Base-by-base conservation (phyloP, 768 basidiomycete species). In the Boletus rubropictus region DNA sequence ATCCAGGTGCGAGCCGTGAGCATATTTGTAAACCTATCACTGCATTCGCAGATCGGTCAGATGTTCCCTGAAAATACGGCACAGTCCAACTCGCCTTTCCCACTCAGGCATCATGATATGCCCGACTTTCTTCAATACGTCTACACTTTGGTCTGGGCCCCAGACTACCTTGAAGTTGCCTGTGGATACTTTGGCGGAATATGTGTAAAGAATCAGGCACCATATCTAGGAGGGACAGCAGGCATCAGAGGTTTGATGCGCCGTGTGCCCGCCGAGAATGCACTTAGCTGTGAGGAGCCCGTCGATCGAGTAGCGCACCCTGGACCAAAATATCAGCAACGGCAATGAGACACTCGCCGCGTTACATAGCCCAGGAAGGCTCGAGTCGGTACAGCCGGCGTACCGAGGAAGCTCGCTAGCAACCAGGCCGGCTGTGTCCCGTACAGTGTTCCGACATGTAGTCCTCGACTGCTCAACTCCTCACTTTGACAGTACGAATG, bases 1-100 rank as follows among this genome's bases (percentile, higher is more conserved):
- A 57, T 54, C 15, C 35, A 48, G 17, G 52, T 55, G 10, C 40
- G 41, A 1, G 52, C 49, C 33, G 51, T 50, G 34, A 64, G 48
- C 29, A 60, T 25, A 20, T 50, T 41, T n/a, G 48, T 27, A 39
- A 59, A 58, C 29, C 56, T 46, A 31, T 6, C 10, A 25, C 11
- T 10, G 15, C 15, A n/a, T 11, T 24, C 36, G 7, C 6, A 24
- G 5, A 15, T 32, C 24, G 6, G 21, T 24, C 12, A 33, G 9
- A 14, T 14, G 3, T 27, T 25, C 25, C 18, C 39, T 12, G 3
- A 25, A 27, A 18, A 18, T 14, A 6, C 5, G 25, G 18, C 31
- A 27, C 39, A 58, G 48, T 48, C 31, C 20, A n/a, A n/a, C n/a
- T n/a, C n/a, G n/a, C n/a, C n/a, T n/a, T n/a, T 43, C 36, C 51